A percentile compares a stretch with the other conserved stretches of the same genome.
Evolutionary conservation across 2,329 filamentous ascomycete species (phyloP).

Genomic region (Clonostachys rosea): DNA sequence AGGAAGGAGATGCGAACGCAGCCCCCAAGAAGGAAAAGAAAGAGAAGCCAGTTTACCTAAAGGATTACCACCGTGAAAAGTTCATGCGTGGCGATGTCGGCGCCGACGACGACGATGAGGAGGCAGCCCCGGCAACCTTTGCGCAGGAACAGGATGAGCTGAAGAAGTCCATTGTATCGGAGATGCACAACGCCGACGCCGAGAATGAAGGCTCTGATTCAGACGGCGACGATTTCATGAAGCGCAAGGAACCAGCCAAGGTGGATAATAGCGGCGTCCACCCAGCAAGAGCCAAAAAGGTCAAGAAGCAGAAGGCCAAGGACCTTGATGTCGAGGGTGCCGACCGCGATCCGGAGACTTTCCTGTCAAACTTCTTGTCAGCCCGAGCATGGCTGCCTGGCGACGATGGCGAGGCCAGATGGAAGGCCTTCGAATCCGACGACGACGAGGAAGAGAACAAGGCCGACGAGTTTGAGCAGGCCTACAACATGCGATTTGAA

Average conservation of each 20-base stretch:
- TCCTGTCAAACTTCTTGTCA: constrained; percentile 93
- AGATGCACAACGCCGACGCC: constrained; percentile 65
- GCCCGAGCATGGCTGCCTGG: constrained; percentile 82
- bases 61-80: constrained; percentile 89
- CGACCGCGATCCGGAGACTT: constrained; percentile 85
- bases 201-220: constrained; percentile 35
- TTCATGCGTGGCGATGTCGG: constrained; percentile 67
- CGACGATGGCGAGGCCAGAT: constrained; percentile 47
- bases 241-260: constrained; percentile 58
- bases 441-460: constrained; percentile 75
- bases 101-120: constrained; percentile 52
- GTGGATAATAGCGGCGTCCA: constrained; percentile 42
- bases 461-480: constrained; percentile 84
- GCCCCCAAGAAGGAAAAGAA: constrained; percentile 46
- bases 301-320: constrained; percentile 43
- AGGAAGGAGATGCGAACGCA: constrained; percentile 47
- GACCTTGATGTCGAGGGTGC: constrained; percentile 64
- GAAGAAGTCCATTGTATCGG: constrained; percentile 71
- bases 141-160: constrained; percentile 82
- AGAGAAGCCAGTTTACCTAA: constrained; percentile 80
- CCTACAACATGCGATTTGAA: constrained; percentile 95
- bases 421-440: constrained; percentile 86
- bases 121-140: constrained; percentile 58
- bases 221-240: constrained; percentile 65
- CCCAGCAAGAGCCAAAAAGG: constrained; percentile 43